Evolutionary conservation across 768 basidiomycete species (phyloP).

Genomic region (Chalciporus piperatus): DNA sequence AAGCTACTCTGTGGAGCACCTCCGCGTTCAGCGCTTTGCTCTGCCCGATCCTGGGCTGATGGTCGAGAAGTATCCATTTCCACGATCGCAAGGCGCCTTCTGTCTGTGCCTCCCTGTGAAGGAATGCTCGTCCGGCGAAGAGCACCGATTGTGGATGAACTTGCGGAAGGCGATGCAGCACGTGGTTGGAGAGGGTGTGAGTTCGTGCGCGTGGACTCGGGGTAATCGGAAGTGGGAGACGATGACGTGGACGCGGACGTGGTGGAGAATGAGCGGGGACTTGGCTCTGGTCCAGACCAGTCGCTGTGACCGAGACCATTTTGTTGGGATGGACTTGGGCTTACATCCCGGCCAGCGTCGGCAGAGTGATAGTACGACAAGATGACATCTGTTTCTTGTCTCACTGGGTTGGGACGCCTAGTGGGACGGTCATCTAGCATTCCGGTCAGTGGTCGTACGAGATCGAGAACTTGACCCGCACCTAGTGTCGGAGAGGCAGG

Average conservation of each 20-base stretch:
- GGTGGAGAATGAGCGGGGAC: slow-evolving; percentile 5
- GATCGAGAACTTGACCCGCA: not conserved
- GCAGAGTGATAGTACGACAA: slow-evolving; percentile 58
- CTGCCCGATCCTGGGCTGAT: slow-evolving; percentile 27
- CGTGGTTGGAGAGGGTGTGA: slow-evolving; percentile 17
- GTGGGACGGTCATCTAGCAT: slow-evolving; percentile 3
- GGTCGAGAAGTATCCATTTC: slow-evolving; percentile 44
- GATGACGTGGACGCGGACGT: slow-evolving; percentile 25
- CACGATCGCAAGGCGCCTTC: slow-evolving; percentile 65
- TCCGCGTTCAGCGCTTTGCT: slow-evolving; percentile 15
- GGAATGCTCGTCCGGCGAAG: slow-evolving; percentile 50
- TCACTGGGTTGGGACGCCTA: slow-evolving; percentile 3
- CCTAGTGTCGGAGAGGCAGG: not conserved
- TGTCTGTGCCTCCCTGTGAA: slow-evolving; percentile 60
- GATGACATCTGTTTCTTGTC: slow-evolving; percentile 42
- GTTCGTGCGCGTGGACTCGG: slow-evolving; percentile 29
- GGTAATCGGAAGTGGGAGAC: slow-evolving; percentile 51
- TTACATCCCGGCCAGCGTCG: slow-evolving; percentile 35
- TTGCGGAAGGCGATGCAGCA: slow-evolving; percentile 27
- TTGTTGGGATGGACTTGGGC: slow-evolving; percentile 12
- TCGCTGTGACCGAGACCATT: slow-evolving; percentile 26
- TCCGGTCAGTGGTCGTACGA: not conserved
- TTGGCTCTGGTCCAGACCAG: slow-evolving; percentile 8
- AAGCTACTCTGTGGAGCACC: slow-evolving; percentile 30
- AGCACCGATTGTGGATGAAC: slow-evolving; percentile 26